Evolutionary conservation across 2,329 filamentous ascomycete genomes (phyloP), one percentile per base, ranked within the genome.

Genomic region (Nothopassalora personata): DNA sequence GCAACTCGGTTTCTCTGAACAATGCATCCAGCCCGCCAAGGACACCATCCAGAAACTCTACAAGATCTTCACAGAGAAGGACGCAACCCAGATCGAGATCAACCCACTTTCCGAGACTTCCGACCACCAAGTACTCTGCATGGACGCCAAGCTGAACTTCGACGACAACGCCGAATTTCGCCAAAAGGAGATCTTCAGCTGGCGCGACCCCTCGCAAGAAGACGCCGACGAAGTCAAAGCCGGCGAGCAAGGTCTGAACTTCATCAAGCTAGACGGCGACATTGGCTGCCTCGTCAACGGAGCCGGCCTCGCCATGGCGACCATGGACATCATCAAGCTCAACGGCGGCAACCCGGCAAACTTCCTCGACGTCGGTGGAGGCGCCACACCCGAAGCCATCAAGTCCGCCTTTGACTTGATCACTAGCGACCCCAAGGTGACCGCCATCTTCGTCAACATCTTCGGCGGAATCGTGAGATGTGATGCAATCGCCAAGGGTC

Each of bases 251-350:
- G 91, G 91, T 72, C 86, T 99, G 68, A 99, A 99, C 86, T 99
- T 99, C 82, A 99, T 99, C 85, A 99, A 99, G 86, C 88, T 99
- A 63, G 94, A 97, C 74, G 94, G 94, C 75, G 94, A 99, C 76
- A 99, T 99, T 75, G 94, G 94, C 79, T 99, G 94, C 83, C 84
- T 97, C 61, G 94, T 99, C 81, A 99, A 99, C 81, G 94, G 94
- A 76, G 94, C 94, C 72, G 94, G 94, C 81, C 89, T 99, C 68
- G 94, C 94, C 79, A 99, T 99, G 94, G 94, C 94, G 65, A 99
- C 94, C 76, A 99, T 99, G 94, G 94, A 99, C 79, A 97, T 99
- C 78, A 99, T 99, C 85, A 97, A 99, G 86, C 86, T 99, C 65
- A 99, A 97, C 80, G 94, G 94, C 70, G 94, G 94, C 65, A 82